Evolutionary conservation across 2,329 filamentous ascomycete species (phyloP).

Genomic region (Fusarium globosum): DNA sequence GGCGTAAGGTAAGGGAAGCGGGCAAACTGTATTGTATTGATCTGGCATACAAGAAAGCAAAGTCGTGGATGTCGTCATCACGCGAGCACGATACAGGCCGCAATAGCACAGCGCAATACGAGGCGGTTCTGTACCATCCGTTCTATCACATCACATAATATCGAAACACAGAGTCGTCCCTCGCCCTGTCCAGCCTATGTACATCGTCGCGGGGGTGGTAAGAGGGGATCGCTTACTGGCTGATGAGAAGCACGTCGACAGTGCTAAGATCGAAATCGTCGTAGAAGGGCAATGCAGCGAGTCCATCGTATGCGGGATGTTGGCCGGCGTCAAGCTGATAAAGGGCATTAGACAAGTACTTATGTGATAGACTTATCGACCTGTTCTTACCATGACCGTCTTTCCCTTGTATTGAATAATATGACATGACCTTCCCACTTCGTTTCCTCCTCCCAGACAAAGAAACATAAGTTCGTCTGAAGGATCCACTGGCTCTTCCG

Average conservation of each 20-base stretch:
- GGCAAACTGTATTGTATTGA: slow-evolving; percentile 53
- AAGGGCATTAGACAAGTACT: slow-evolving; percentile 33
- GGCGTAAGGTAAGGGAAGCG: slow-evolving; percentile 38
- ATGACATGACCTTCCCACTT: slow-evolving; percentile 96
- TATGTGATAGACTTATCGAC: slow-evolving; percentile 2
- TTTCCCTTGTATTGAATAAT: slow-evolving; percentile 99
- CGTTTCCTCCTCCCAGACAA: slow-evolving; percentile 93
- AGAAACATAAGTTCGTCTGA: slow-evolving; percentile 95
- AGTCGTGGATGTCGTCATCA: slow-evolving; percentile 45
- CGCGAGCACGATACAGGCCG: slow-evolving; percentile 33
- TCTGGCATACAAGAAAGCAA: slow-evolving; percentile 49
- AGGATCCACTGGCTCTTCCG: slow-evolving; percentile 90
- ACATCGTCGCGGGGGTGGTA: slow-evolving; percentile 36
- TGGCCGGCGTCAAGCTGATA: slow-evolving; percentile 92
- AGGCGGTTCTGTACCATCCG: slow-evolving; percentile 16
- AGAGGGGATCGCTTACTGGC: slow-evolving; percentile 80
- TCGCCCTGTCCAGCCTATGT: slow-evolving; percentile 45
- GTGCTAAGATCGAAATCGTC: slow-evolving; percentile 98
- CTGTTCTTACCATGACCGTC: slow-evolving; percentile 86
- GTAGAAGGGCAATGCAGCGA: slow-evolving; percentile 94
- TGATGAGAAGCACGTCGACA: slow-evolving; percentile 96
- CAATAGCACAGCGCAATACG: neutral
- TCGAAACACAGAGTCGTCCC: slow-evolving; percentile 42
- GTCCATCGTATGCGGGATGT: slow-evolving; percentile 94
- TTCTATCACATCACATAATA: slow-evolving; percentile 43